phyloP scores from a whole-genome alignment of 176 grass and related monocot genomes.

The Panicum miliaceum region DNA sequence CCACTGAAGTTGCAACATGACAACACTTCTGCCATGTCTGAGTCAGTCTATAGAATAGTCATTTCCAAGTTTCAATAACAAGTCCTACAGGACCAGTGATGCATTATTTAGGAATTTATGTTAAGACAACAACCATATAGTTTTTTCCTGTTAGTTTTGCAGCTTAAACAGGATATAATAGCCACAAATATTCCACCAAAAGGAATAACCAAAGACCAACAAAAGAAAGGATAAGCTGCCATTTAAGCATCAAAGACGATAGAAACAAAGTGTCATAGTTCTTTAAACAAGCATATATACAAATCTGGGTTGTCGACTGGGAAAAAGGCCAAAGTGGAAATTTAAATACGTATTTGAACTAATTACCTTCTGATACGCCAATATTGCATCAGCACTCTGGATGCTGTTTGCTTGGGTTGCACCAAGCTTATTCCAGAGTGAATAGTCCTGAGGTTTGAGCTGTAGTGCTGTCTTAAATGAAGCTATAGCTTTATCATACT shows the following conservation, averaged over 20 bases:
- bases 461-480: constrained; percentile 86
- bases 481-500: constrained; percentile 96
- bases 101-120: constrained; percentile 24
- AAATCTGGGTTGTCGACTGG: neutral
- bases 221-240: neutral
- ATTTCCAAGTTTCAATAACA: constrained; percentile 14
- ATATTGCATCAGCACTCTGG: constrained; percentile 92
- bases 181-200: constrained; percentile 25
- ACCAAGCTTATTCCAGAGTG: constrained; percentile 99
- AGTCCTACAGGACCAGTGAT: constrained; percentile 3
- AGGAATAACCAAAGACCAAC: constrained; percentile 17
- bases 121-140: neutral
- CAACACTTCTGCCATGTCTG: constrained; percentile 11
- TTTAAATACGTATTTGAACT: constrained; percentile 2
- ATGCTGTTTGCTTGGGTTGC: constrained; percentile 98
- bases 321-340: constrained; percentile 15
- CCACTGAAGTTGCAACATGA: neutral
- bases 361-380: constrained; percentile 95
- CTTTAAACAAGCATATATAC: constrained; percentile 34
- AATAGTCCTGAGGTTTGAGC: constrained; percentile 90
- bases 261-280: constrained; percentile 2
- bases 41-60: neutral
- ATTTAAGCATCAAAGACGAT: constrained; percentile 8
- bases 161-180: constrained; percentile 21
- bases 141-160: constrained; percentile 25